A percentile compares a stretch with the other conserved stretches of the same genome.
Evolutionary conservation across 306 rosid species (phyloP).

Genomic region (Prunus mira): DNA sequence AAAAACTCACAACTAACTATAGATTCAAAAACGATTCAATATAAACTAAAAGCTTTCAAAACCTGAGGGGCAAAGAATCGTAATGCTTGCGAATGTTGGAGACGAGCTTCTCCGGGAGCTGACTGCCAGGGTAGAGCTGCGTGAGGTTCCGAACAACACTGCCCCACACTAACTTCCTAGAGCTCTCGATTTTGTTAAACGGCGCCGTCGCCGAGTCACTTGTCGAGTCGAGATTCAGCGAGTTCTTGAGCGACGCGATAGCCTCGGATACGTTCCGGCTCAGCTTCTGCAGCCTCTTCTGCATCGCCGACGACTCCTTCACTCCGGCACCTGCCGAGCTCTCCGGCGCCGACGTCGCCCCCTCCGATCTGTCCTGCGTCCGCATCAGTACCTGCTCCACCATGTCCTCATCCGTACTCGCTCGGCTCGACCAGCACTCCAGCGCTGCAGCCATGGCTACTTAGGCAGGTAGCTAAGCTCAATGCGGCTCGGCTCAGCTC

Average conservation of each 20-base stretch:
- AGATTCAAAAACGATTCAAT: slow-evolving; percentile 10
- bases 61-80: slow-evolving; percentile 88
- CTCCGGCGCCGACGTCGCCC: slow-evolving; percentile 22
- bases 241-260: slow-evolving; percentile 64
- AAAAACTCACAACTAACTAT: neutral
- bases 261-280: slow-evolving; percentile 81
- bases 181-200: slow-evolving; percentile 41
- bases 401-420: slow-evolving; percentile 58
- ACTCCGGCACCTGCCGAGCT: slow-evolving; percentile 21
- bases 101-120: slow-evolving; percentile 87
- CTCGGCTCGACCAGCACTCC: slow-evolving; percentile 91
- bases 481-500: neutral
- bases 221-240: slow-evolving; percentile 62
- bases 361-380: slow-evolving; percentile 65
- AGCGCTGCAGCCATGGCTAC: slow-evolving; percentile 71
- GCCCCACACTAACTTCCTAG: slow-evolving; percentile 74
- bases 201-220: slow-evolving; percentile 40
- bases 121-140: slow-evolving; percentile 85
- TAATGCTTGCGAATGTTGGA: slow-evolving; percentile 85
- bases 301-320: slow-evolving; percentile 65
- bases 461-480: neutral
- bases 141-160: slow-evolving; percentile 72
- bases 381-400: slow-evolving; percentile 80
- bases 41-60: neutral
- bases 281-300: slow-evolving; percentile 67